Evolutionary conservation across 257 asterid species (phyloP), one percentile per base, ranked within the genome.

Genomic region (Petunia axillaris): DNA sequence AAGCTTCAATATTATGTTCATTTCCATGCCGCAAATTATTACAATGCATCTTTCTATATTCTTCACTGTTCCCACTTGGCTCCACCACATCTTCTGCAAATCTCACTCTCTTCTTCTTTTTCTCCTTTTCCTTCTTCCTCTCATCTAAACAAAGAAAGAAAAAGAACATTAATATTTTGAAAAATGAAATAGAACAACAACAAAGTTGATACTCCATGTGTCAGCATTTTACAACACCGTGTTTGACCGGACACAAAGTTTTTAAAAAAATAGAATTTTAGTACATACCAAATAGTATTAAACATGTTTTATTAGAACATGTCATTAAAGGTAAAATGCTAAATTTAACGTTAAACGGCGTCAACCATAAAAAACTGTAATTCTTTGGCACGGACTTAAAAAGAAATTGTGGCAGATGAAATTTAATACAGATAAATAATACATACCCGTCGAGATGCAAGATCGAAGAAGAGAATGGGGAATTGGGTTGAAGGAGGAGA

Each of bases 41-140:
- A 9, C 59, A 43, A 7, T 59, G 91, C 80, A 79, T 68, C 84
- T 84, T 93, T 76, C 98, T 89, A 81, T 93, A 92, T 52, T 87
- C 93, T 60, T 91, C 95, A 74, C 90, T 86, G 81, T 93, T 92
- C 38, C 97, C 98, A 81, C 14, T 84, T 15, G 98, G 94, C 89
- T 92, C 98, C 89, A 92, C 97, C 86, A 93, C 96, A 79, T 91
- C 95, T 81, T 87, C 93, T 64, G 97, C 98, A 84, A 93, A 92
- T 55, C 90, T 94, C 89, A 93, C 98, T 78, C 73, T 92, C 82
- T 92, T 93, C 89, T 89, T 90, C 87, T 86, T 92, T 80, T 86
- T 87, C 87, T 83, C 83, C 80, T 86, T 87, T 86, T 83, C 83
- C 80, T 86, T 88, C 80, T 85, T 89, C 88, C 81, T 88, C 80